These are phyloP conservation scores for Pseudopyricularia cyperi DNA, from an alignment of 2,329 filamentous ascomycete species.

Conservation along the genomic window DNA sequence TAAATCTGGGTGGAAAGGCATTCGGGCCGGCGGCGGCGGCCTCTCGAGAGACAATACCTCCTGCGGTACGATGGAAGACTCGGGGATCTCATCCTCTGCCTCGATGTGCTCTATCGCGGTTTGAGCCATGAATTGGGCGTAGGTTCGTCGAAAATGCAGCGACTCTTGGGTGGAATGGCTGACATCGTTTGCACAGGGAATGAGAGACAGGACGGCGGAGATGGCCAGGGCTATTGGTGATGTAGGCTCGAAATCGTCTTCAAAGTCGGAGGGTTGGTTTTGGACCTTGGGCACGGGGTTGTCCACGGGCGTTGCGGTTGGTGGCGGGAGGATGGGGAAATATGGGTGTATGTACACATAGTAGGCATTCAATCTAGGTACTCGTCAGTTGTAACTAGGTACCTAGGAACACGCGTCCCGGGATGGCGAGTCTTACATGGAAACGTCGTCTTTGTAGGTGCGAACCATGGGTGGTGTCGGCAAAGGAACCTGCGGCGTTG, in stretches of 20 bases:
- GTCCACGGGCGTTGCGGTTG: slow-evolving; percentile 18
- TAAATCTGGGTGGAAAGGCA: slow-evolving; percentile 25
- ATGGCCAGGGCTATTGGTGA: slow-evolving; percentile 32
- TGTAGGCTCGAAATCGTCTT: slow-evolving; percentile 22
- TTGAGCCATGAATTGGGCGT: slow-evolving; percentile 34
- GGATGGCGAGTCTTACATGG: slow-evolving; percentile 20
- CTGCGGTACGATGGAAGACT: slow-evolving; percentile 28
- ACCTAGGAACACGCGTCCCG: neutral
- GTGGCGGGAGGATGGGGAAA: slow-evolving; percentile 34
- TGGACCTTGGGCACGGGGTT: slow-evolving; percentile 20
- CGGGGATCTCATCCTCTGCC: slow-evolving; percentile 30
- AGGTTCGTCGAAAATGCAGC: slow-evolving; percentile 28
- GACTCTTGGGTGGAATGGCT: slow-evolving; percentile 23
- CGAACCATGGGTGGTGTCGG: slow-evolving; percentile 20
- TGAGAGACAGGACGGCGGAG: slow-evolving; percentile 32
- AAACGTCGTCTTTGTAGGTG: slow-evolving; percentile 25
- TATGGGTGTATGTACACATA: slow-evolving; percentile 38
- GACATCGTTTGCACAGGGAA: slow-evolving; percentile 27
- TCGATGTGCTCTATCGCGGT: slow-evolving; percentile 34
- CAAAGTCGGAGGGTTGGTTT: slow-evolving; percentile 19
- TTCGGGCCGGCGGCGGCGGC: slow-evolving; percentile 14
- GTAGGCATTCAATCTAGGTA: slow-evolving; percentile 32
- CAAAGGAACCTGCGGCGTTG: slow-evolving; percentile 6
- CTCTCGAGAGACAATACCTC: slow-evolving; percentile 21
- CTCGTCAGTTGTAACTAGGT: too few species aligned